Evolutionary conservation across 768 basidiomycete species (phyloP).

Genomic region (Tremella fuciformis): DNA sequence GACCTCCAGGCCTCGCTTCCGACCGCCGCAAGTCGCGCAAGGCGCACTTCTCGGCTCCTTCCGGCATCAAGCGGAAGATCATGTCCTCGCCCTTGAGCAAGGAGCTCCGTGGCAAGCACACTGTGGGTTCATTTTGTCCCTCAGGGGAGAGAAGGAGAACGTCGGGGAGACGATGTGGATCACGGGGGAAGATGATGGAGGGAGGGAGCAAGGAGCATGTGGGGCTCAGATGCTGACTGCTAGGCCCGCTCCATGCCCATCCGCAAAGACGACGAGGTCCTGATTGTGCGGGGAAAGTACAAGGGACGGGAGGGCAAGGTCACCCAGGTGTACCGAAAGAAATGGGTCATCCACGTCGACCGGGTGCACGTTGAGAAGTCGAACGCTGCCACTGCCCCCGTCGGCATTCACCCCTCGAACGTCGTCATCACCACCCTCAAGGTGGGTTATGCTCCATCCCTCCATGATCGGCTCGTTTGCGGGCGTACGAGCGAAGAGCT

Average conservation of each 20-base stretch:
- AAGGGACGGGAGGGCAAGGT: conserved; percentile 99
- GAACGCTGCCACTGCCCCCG: conserved; percentile 87
- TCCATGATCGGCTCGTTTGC: not conserved
- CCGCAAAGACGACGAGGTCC: conserved; percentile 97
- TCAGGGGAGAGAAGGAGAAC: not conserved
- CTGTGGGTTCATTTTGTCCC: conserved; percentile 58
- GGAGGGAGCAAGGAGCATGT: not conserved
- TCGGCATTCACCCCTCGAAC: conserved; percentile 95
- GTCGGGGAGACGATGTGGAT: no score
- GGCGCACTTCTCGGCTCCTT: conserved; percentile 94
- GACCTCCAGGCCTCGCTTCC: conserved; percentile 46
- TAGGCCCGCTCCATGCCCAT: conserved; percentile 88
- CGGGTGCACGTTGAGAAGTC: conserved; percentile 97
- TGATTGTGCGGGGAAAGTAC: conserved; percentile 95
- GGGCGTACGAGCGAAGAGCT: not conserved
- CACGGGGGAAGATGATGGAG: not conserved
- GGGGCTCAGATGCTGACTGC: not conserved
- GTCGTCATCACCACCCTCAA: conserved; percentile 91
- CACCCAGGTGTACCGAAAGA: conserved; percentile 92
- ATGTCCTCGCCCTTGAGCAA: conserved; percentile 96
- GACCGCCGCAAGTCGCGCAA: conserved; percentile 93
- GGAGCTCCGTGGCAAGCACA: conserved; percentile 88
- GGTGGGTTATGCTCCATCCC: conserved; percentile 55
- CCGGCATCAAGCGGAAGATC: conserved; percentile 90
- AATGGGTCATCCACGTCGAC: conserved; percentile 98